Evolutionary conservation across 768 basidiomycete genomes (phyloP), one percentile per base, ranked within the genome.

Genomic region (Boletus rufocinnamomeus): DNA sequence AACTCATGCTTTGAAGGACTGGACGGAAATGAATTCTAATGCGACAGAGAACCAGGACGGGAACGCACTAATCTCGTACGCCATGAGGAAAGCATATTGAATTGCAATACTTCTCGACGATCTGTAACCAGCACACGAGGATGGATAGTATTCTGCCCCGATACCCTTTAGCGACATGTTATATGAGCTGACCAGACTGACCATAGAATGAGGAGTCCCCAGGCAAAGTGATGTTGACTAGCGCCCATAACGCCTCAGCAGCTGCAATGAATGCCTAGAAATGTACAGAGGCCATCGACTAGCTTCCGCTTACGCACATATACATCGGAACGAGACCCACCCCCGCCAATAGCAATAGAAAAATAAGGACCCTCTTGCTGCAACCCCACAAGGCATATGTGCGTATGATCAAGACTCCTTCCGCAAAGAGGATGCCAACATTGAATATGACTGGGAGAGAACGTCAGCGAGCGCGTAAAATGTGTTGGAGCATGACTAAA

Each of bases 371-470:
- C 6, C 34, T 64, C 48, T 34, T 57, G 34, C 38, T 69, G 27
- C 62, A 60, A 46, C 58, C 57, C 64, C 68, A 69, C 46, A 69
- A 45, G 25, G 68, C 67, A 23, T 66, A 71, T n/a, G 69, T 71
- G 34, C 68, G 69, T 2, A 71, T 44, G 28, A 71, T 69, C 45
- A 69, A 61, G 28, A 69, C 54, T 7, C 41, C 64, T 50, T 63
- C 62, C 0, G 64, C 47, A 16, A 56, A 52, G 14, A 70, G 16
- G 21, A 66, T 30, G n/a, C 67, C 60, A 11, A 48, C 40, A 23
- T 2, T 61, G 46, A 57, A 69, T 2, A 57, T 21, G 13, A 21
- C 66, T 70, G 45, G 32, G n/a, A 11, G 5, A 23, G 8, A 19
- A 25, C 19, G 23, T 70, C 38, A 65, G 28, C 10, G 25, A 38